Evolutionary conservation across 768 basidiomycete genomes (phyloP).

Genomic region (Kwoniella sp.): DNA sequence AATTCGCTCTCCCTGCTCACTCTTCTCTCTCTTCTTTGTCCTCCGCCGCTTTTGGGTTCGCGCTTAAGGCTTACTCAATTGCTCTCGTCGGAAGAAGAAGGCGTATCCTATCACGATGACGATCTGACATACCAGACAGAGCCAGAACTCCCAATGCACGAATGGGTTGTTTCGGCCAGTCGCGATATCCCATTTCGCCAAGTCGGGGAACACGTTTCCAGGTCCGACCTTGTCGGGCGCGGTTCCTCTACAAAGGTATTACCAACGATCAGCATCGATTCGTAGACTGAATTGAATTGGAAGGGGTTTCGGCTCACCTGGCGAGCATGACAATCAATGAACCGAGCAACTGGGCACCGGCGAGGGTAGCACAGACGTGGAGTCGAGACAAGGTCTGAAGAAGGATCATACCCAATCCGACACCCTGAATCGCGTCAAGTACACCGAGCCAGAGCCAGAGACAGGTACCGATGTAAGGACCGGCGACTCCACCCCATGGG

Average conservation of each 20-base stretch:
- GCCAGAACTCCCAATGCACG: constrained; percentile 70
- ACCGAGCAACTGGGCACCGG: constrained; percentile 86
- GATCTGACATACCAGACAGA: constrained; percentile 64
- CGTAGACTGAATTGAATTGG: not conserved
- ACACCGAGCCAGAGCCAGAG: constrained; percentile 96
- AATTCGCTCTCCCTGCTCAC: not conserved
- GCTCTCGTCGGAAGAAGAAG: constrained; percentile 97
- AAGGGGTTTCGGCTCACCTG: constrained; percentile 58
- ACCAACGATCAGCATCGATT: not conserved
- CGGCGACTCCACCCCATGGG: constrained; percentile 83
- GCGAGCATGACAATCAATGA: constrained; percentile 90
- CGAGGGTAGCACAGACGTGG: constrained; percentile 90
- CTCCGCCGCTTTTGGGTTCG: not conserved
- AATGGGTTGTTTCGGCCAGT: constrained; percentile 51
- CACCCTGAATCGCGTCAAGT: constrained; percentile 89
- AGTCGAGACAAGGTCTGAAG: constrained; percentile 79
- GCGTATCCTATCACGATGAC: constrained; percentile 89
- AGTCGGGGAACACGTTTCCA: constrained; percentile 85
- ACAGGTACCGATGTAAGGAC: constrained; percentile 85
- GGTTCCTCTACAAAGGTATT: constrained; percentile 29
- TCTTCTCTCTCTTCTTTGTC: not conserved
- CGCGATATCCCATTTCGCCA: constrained; percentile 85
- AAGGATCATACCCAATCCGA: constrained; percentile 64
- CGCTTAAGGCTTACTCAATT: constrained; percentile 60
- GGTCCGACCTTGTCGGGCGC: constrained; percentile 66